Percentiles rank a stretch among this genome's conserved stretches.
Evolutionary conservation across 495 filamentous ascomycete species (phyloP).

Genomic region (Aspergillus homomorphus): DNA sequence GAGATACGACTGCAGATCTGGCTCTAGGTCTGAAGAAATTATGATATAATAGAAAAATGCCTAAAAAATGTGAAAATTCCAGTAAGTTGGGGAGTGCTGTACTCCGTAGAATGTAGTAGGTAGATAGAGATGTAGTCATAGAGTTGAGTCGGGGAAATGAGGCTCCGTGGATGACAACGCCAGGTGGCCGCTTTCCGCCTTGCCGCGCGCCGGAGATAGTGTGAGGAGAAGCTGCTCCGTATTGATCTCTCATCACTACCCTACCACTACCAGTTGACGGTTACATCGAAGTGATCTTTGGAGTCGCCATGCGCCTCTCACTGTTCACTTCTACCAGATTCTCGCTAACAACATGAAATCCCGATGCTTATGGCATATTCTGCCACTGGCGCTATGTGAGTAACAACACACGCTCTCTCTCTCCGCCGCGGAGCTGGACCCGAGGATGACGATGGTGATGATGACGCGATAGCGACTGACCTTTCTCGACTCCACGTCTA

Average conservation of each 20-base stretch:
- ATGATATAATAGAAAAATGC: conserved; percentile 15
- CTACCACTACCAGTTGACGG: conserved; percentile 5
- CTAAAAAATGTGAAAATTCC: conserved; percentile 10
- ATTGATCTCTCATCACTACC: neutral
- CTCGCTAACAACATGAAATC: conserved; percentile 41
- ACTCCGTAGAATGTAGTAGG: neutral
- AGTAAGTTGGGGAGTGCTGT: neutral
- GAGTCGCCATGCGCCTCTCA: conserved; percentile 44
- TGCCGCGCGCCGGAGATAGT: conserved; percentile 7
- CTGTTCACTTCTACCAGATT: conserved; percentile 16
- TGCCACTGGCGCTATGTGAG: conserved; percentile 44
- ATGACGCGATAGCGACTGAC: conserved; percentile 25
- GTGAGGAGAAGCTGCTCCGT: neutral
- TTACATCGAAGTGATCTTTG: conserved; percentile 8
- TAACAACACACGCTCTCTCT: neutral
- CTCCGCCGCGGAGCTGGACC: neutral
- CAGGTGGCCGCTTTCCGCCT: conserved; percentile 36
- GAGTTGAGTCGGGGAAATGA: conserved; percentile 34
- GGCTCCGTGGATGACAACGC: conserved; percentile 33
- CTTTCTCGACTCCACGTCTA: conserved; percentile 15
- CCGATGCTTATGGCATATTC: conserved; percentile 31
- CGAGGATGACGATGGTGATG: neutral
- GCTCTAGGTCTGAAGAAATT: neutral
- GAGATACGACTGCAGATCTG: conserved; percentile 17
- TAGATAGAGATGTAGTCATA: neutral